Evolutionary conservation across 1,284 basidiomycete species (phyloP), one percentile per base, ranked within the genome.

Genomic region (Pterulicium gracile): DNA sequence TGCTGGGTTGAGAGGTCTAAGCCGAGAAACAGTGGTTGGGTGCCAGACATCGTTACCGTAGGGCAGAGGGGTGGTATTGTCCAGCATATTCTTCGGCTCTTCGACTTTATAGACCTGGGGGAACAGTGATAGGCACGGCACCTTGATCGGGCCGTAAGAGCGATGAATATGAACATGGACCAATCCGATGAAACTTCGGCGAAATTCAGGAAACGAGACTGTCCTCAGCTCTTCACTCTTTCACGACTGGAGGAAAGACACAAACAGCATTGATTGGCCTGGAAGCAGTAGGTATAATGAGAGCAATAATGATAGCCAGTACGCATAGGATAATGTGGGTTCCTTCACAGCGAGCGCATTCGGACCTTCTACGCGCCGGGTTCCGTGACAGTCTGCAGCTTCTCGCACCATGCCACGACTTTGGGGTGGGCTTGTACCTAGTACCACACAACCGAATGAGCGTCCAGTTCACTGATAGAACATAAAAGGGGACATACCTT

Each of bases 1-100:
- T 88, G 84, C 59, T 96, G 90, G 0, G 89, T 94, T 4, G 87
- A 90, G 42, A 90, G 73, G 62, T 95, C 90, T 48, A 94, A 72
- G 12, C 91, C 90, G 20, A 94, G 80, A 61, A 91, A 92, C 47
- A 85, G 75, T 4, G 69, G 70, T 17, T 19, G 27, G 27, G 27
- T 32, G 27, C 27, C 27, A 32, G 27, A 32, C 27, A 32, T 32
- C 27, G 27, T 32, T 32, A 7, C 10, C 27, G 27, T 32, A 32
- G 27, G 27, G 27, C n/a, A n/a, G n/a, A n/a, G n/a, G n/a, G n/a
- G n/a, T n/a, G n/a, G n/a, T n/a, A n/a, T n/a, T n/a, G n/a, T n/a
- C n/a, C n/a, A n/a, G n/a, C n/a, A n/a, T n/a, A n/a, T n/a, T n/a
- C n/a, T n/a, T n/a, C n/a, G n/a, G n/a, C n/a, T n/a, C n/a, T n/a